phyloP scores from a whole-genome alignment of 331 rosid species.

The Rosa hybrid region DNA sequence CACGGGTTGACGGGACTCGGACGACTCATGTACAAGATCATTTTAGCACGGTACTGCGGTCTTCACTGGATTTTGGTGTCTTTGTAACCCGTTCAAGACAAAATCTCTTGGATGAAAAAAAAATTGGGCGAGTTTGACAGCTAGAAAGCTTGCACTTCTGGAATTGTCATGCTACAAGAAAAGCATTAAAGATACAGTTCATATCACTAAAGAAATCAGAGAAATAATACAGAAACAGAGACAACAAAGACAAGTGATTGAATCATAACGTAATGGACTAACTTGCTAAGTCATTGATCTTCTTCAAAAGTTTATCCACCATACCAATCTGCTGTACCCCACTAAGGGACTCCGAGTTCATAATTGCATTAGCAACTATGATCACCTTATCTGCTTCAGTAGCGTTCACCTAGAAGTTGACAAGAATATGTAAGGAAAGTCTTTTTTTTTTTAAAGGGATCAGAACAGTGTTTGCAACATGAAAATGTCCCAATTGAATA shows the following conservation, averaged over 20 bases:
- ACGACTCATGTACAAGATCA: not conserved
- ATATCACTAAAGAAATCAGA: not conserved
- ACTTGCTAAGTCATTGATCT: constrained; percentile 47
- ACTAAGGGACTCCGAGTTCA: constrained; percentile 69
- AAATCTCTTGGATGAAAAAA: not conserved
- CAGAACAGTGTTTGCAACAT: not conserved
- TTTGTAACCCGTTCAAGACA: not conserved
- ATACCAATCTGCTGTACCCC: constrained; percentile 83
- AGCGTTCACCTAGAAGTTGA: constrained; percentile 62
- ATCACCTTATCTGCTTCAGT: constrained; percentile 62
- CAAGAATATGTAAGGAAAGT: constrained; percentile 1
- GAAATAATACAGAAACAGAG: constrained; percentile 1
- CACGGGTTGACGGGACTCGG: not conserved
- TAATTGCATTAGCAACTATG: constrained; percentile 64
- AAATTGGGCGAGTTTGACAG: not conserved
- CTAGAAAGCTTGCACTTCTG: constrained; percentile 17
- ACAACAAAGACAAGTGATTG: constrained; percentile 2
- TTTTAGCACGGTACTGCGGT: not conserved
- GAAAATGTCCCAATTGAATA: constrained; percentile 2
- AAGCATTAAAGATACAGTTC: constrained; percentile 2
- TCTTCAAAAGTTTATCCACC: constrained; percentile 79
- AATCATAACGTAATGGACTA: constrained; percentile 6
- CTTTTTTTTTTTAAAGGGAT: too few relatives aligned
- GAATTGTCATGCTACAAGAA: constrained; percentile 29
- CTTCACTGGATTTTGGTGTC: not conserved